Base-by-base conservation (phyloP, 345 rosid species). In the Aurinia saxatilis region DNA sequence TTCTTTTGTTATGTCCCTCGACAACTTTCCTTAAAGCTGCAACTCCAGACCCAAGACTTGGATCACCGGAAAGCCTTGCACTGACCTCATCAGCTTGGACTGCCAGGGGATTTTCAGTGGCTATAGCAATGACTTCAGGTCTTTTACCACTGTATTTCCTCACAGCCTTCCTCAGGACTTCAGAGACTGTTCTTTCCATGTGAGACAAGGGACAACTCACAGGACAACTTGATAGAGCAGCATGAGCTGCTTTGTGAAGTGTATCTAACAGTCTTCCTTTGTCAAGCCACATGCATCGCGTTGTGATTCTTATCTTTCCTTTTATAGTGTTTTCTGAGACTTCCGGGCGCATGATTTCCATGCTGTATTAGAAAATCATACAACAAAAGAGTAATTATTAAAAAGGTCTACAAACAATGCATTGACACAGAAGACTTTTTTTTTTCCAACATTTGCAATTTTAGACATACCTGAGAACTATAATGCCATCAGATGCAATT, bases 281-380 rank as follows among this genome's bases (percentile, higher is more conserved):
- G 74, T 93, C 99, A 65, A 93, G 84, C 99, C 99, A 93, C 75
- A 93, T 79, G 76, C 99, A 90, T 18, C 97, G 87, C 7, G 99
- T 93, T 13, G 97, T 85, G 75, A 93, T 90, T 77, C 85, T 84
- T 77, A 93, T 81, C 69, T 87, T 93, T 54, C 96, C 99, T 76
- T 85, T 90, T 73, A 93, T 51, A 59, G 71, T 55, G 71, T 78
- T 77, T 41, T 78, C 86, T n/a, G 44, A 58, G 12, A 21, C 71
- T 35, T 84, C 78, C 10, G 96, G 96, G 33, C 99, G 87, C 71
- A 81, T 56, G 72, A 93, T 81, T 65, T 93, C 97, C 96, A 87
- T 87, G 81, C 99, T 93, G 82, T 44, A 73, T 74, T 39, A 65
- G 31, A 55, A 42, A 13, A 33, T 5, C 18, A 53, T 54, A 56